Evolutionary conservation across 257 asterid species (phyloP).

Genomic region (Nicotiana noctiflora): DNA sequence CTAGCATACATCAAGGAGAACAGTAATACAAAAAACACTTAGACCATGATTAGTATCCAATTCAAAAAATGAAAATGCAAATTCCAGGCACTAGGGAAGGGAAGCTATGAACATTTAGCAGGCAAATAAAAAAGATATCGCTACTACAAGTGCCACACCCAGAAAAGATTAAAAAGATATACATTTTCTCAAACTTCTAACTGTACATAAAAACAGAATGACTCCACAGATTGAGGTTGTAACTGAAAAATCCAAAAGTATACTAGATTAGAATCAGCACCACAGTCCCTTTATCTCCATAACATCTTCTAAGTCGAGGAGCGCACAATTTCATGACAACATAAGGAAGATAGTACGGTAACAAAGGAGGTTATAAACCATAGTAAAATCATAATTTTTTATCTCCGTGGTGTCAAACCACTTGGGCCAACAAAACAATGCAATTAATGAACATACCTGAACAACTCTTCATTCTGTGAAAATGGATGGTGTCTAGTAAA

Average conservation of each 20-base stretch:
- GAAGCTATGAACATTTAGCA: not conserved
- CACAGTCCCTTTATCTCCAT: not conserved
- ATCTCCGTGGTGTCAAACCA: not conserved
- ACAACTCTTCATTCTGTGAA: slow-evolving; percentile 74
- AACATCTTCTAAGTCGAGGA: not conserved
- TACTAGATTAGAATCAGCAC: not conserved
- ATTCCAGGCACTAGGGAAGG: not conserved
- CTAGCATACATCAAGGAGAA: not conserved
- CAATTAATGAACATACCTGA: slow-evolving; percentile 46
- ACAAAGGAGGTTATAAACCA: not conserved
- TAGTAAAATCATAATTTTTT: not conserved
- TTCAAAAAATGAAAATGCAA: not conserved
- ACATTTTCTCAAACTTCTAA: not conserved
- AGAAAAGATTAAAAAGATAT: not conserved
- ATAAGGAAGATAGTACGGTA: not conserved
- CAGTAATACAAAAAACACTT: not conserved
- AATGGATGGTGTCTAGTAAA: slow-evolving; percentile 79
- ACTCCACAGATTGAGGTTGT: not conserved
- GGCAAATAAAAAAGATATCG: not conserved
- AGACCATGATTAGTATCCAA: not conserved
- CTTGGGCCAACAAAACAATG: not conserved
- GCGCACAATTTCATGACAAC: not conserved
- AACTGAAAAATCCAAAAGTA: not conserved
- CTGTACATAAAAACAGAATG: not conserved
- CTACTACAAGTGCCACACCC: not conserved